Evolutionary conservation across 2,329 filamentous ascomycete species (phyloP).

Genomic region (Pseudocercospora musae): DNA sequence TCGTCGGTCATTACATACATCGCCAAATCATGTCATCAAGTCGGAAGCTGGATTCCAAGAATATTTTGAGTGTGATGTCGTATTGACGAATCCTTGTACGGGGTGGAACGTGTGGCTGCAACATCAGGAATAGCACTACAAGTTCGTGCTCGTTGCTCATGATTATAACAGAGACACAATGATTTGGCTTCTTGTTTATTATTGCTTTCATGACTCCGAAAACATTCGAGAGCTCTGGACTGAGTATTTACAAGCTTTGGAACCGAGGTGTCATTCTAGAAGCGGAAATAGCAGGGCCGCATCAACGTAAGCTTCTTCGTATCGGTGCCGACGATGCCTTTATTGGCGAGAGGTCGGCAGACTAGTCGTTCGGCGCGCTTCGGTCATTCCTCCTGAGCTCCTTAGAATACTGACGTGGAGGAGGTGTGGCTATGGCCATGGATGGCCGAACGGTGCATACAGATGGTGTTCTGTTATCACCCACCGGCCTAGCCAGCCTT

Average conservation of each 20-base stretch:
- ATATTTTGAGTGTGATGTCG: background rate
- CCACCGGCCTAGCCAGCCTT: too few species aligned
- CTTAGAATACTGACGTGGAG: background rate
- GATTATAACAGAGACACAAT: background rate
- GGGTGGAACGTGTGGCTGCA: background rate
- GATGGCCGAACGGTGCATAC: background rate
- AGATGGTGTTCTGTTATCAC: background rate
- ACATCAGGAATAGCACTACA: background rate
- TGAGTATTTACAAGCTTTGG: too few species aligned
- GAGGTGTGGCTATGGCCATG: background rate
- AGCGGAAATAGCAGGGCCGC: background rate
- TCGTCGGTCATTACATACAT: too few species aligned
- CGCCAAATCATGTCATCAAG: background rate
- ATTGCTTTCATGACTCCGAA: background rate
- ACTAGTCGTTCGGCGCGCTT: background rate
- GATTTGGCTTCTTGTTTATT: background rate
- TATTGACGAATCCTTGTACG: background rate
- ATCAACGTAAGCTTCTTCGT: constrained; percentile 1
- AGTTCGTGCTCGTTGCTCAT: background rate
- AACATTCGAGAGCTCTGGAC: too few species aligned
- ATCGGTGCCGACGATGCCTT: constrained; percentile 1
- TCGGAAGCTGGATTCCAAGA: background rate
- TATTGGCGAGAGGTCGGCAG: constrained; percentile 3
- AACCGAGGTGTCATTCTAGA: background rate
- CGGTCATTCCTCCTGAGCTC: background rate